Base-by-base conservation (phyloP, 2,329 filamentous ascomycete genomes). In the Ascochyta clinopodiicola region DNA sequence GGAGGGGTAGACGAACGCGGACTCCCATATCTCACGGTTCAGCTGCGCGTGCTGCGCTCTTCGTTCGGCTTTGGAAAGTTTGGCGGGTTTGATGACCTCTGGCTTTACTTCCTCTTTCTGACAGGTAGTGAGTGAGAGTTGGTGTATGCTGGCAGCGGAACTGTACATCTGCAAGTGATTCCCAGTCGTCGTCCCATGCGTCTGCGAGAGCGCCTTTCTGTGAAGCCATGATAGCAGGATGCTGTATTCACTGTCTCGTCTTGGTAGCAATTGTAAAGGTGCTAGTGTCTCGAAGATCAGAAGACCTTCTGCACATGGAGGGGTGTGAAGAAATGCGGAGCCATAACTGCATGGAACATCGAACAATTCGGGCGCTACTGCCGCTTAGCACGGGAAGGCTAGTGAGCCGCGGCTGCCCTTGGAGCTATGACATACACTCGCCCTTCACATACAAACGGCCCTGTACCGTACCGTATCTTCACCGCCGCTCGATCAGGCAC, bases 121-220 rank as follows among this genome's bases (percentile, higher is more conserved):
- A 6, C 4, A 29, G 1, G 17, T 39, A 17, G 65, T 74, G 49
- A 74, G 66, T 34, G 34, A 13, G 32, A 21, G 56, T 56, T 35
- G 37, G 37, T 36, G 31, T 15, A 32, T 22, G 51, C n/a, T 47
- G 19, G 51, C 34, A 50, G 38, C 44, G 46, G 37, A 43, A 21
- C 54, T 72, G 40, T 79, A 87, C 85, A 78, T 96, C 92, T 53
- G 90, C 91, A 71, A 89, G 84, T 6, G 80, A 78, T 73, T 94
- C 91, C 92, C 93, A 98, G 70, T 96, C 91, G 67, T 96, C 88
- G 61, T 94, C 92, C 94, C 94, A 97, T 19, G 92, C 93, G 74
- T 72, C 71, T 8, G 69, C 70, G 19, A 88, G 75, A 21, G 75
- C 76, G 43, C 64, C 61, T 66, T 81, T 78, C 73, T 78, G 77